phyloP scores from a whole-genome alignment of 495 filamentous ascomycete species.

The Annulohypoxylon maeteangense region DNA sequence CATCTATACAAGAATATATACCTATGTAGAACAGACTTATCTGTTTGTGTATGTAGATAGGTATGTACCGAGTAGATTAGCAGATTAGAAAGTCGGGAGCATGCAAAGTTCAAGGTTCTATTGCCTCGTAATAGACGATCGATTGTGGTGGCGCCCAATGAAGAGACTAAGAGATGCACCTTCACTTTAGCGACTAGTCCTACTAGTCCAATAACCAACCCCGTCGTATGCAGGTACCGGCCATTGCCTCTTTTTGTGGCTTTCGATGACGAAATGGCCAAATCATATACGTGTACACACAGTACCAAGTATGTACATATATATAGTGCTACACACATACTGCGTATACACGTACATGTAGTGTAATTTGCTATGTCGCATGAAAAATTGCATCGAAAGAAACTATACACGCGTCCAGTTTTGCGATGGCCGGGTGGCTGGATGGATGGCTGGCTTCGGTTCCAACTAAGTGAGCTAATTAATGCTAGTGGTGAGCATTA shows the following conservation, averaged over 20 bases:
- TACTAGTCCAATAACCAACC: constrained; percentile 20
- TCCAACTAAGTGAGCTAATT: constrained; percentile 20
- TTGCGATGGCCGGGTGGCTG: constrained; percentile 17
- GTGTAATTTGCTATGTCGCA: constrained; percentile 32
- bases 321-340: not conserved
- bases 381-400: constrained; percentile 23
- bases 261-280: constrained; percentile 38
- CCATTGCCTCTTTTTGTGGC: constrained; percentile 37
- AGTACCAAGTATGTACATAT: constrained; percentile 7
- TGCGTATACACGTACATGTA: constrained; percentile 6
- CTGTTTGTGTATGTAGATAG: too few relatives aligned
- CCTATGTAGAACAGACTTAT: too few relatives aligned
- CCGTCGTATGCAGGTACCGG: constrained; percentile 48
- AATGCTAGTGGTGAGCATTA: not conserved
- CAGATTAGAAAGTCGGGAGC: not conserved
- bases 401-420: constrained; percentile 39
- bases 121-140: constrained; percentile 20
- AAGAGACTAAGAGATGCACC: not conserved
- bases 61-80: too few relatives aligned
- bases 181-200: constrained; percentile 3
- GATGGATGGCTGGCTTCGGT: constrained; percentile 6
- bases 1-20: not conserved
- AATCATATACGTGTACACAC: constrained; percentile 31
- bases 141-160: constrained; percentile 34
- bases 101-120: not conserved